phyloP scores from a whole-genome alignment of 306 rosid species.

The Benincasa hispida region DNA sequence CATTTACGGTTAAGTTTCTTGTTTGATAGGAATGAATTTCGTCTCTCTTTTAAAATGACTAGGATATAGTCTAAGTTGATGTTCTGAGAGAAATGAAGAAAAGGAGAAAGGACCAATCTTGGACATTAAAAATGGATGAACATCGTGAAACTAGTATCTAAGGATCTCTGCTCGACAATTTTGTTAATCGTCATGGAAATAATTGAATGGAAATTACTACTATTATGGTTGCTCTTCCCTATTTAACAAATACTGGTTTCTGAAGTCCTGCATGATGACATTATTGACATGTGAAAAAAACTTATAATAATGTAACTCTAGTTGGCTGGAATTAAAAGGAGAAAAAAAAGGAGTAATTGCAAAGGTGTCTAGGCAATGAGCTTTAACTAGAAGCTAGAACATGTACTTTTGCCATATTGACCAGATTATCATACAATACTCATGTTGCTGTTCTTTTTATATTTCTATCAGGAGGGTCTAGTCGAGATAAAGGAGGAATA shows the following conservation, averaged over 20 bases:
- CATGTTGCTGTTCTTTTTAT: not conserved
- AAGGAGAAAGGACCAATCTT: not conserved
- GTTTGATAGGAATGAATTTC: not conserved
- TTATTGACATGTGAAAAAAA: not conserved
- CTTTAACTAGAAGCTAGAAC: not conserved
- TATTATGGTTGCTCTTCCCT: not conserved
- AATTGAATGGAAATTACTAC: not conserved
- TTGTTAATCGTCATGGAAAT: not conserved
- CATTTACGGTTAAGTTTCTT: not conserved
- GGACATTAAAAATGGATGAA: not conserved
- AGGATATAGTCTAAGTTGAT: not conserved
- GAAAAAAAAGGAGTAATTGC: not conserved
- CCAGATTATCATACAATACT: not conserved
- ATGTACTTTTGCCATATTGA: not conserved
- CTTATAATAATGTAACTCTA: not conserved
- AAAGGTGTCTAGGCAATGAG: not conserved
- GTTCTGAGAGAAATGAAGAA: not conserved
- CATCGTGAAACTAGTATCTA: not conserved
- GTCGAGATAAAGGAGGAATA: slow-evolving; percentile 77
- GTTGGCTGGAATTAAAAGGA: not conserved
- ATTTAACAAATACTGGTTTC: not conserved
- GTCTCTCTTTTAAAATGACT: not conserved
- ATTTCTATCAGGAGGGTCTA: slow-evolving; percentile 50
- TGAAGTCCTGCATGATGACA: not conserved
- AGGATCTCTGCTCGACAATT: not conserved